phyloP scores from a whole-genome alignment of 495 filamentous ascomycete genomes.

The Penicillium odoratum region DNA sequence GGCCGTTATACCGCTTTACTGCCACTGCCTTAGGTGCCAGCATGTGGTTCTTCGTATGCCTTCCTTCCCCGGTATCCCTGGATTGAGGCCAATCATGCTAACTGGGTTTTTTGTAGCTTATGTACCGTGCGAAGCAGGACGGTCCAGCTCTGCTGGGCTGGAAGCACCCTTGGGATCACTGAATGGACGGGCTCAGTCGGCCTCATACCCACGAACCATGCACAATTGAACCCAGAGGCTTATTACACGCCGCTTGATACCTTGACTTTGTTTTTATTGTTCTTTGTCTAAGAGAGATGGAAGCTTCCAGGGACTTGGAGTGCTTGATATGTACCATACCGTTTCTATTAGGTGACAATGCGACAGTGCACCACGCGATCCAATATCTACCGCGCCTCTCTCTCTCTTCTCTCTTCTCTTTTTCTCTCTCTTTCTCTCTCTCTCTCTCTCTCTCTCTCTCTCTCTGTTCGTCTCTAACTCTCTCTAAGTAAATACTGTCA shows the following conservation, averaged over 20 bases:
- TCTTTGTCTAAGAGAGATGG: neutral
- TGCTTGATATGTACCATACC: constrained; percentile 32
- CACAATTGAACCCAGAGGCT: constrained; percentile 1
- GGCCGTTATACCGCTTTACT: constrained; percentile 76
- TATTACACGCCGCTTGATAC: constrained; percentile 5
- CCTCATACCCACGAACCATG: neutral
- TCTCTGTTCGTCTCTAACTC: too few species aligned
- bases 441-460: too few species aligned
- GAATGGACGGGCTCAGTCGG: constrained; percentile 16
- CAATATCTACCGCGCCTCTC: constrained; percentile 12
- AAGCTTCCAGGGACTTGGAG: constrained; percentile 6
- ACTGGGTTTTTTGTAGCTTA: constrained; percentile 59
- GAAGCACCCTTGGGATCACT: constrained; percentile 99
- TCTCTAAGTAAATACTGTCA: constrained; percentile 18
- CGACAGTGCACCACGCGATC: constrained; percentile 12
- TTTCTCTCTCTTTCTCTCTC: too few species aligned
- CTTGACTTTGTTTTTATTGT: neutral
- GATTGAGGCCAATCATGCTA: constrained; percentile 12
- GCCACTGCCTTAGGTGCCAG: constrained; percentile 86
- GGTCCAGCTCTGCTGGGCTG: constrained; percentile 81
- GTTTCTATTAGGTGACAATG: constrained; percentile 16
- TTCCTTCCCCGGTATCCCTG: neutral
- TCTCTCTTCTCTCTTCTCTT: too few species aligned
- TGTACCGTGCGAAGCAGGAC: constrained; percentile 96
- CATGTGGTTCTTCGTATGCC: constrained; percentile 98